A percentile compares a stretch with the other conserved stretches of the same genome.
These are phyloP conservation scores for Saturnispora ahearnii DNA, from an alignment of 805 yeast genomes.

Conservation along the genomic window DNA sequence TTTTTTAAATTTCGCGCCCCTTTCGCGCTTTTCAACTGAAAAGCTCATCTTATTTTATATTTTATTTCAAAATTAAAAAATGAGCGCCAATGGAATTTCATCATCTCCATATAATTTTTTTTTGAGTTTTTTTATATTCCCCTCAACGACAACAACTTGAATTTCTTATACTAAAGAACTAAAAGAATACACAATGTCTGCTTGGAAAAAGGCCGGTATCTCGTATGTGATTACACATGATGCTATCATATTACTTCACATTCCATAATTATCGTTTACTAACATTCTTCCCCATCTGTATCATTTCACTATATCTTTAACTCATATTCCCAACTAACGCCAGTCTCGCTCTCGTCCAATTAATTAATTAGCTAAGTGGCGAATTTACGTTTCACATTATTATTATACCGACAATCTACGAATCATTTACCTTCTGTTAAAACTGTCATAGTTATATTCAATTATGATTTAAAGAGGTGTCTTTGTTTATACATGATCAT, in stretches of 20 bases:
- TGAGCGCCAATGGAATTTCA: not conserved
- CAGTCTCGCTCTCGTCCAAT: not conserved
- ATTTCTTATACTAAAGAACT: not conserved
- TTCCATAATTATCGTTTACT: not conserved
- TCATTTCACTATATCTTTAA: not conserved
- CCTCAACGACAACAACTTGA: not conserved
- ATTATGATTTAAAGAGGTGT: no score
- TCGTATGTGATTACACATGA: conserved; percentile 32
- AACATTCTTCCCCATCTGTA: not conserved
- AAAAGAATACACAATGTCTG: conserved; percentile 33
- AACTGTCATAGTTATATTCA: no score
- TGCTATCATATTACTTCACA: no score
- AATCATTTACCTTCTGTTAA: no score
- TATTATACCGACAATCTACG: no score
- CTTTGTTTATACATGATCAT: no score
- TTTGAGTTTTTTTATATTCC: not conserved
- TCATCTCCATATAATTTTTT: not conserved
- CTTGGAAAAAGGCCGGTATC: conserved; percentile 61
- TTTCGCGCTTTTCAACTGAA: not conserved
- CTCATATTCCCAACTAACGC: not conserved
- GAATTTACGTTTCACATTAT: no score
- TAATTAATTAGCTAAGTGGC: no score
- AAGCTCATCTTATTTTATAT: not conserved
- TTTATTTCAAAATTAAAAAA: not conserved
- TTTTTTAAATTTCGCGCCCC: not conserved